Base-by-base conservation (phyloP, 495 filamentous ascomycete genomes). In the Hypoxylon trugodes region DNA sequence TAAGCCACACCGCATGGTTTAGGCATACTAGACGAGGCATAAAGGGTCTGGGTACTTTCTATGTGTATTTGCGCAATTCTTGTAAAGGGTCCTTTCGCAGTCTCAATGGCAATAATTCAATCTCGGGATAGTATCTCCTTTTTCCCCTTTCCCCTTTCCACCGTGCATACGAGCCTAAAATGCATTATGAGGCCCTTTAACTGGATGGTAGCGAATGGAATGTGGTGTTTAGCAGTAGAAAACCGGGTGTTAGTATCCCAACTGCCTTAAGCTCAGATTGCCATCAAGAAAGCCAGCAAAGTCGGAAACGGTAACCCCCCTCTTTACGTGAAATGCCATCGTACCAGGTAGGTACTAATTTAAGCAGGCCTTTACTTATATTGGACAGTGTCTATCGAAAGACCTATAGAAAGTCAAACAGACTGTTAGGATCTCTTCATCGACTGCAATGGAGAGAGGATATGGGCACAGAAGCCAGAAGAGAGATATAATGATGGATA, bases 401-500 rank as follows among this genome's bases (percentile, higher is more conserved):
- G 30, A 7, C 32, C 32, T 3, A 26, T 12, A 40, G 40, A 52
- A 4, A 35, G 18, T 6, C 12, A 18, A 6, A n/a, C 3, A 16
- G 48, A 40, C 21, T 52, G 48, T 22, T 52, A 35, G 48, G 48
- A 52, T 52, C 6, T 52, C 19, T 52, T 52, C 12, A 52, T 52
- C 1, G 48, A 52, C 21, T 28, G n/a, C 12, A 16, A 28, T 15
- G 33, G 33, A 9, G 33, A 52, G 33, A 40, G 28, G n/a, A 40
- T 22, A 1, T 52, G 48, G 48, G 33, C 48, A 7, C 48, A 52
- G 21, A 25, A 7, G 48, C 33, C 33, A 52, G 48, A 18, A 8
- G 33, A 52, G 5, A 38, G 9, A 25, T 35, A 33, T 1, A 52
- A 24, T 1, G 47, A 52, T 6, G 48, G 48, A n/a, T 52, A 52